Evolutionary conservation across 1,284 basidiomycete species (phyloP).

Genomic region (Thecaphora thlaspeos): DNA sequence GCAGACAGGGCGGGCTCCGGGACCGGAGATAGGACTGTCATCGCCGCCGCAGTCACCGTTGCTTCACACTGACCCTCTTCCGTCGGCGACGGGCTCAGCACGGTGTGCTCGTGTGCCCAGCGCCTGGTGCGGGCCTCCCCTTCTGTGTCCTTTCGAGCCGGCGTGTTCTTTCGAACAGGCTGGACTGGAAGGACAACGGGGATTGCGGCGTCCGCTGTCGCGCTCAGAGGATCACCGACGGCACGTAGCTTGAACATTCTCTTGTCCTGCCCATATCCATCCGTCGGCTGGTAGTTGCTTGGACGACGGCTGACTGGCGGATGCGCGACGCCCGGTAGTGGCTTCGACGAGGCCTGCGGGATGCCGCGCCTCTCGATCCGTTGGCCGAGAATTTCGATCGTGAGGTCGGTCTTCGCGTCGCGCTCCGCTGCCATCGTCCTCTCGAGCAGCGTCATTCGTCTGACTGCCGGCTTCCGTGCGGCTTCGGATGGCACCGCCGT

Average conservation of each 20-base stretch:
- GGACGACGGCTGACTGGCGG: too few species aligned
- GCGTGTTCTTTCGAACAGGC: too few species aligned
- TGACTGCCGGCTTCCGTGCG: too few species aligned
- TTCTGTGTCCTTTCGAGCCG: neutral
- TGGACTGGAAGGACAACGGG: neutral
- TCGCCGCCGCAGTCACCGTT: too few species aligned
- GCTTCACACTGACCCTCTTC: too few species aligned
- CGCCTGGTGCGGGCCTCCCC: neutral
- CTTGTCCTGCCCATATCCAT: neutral
- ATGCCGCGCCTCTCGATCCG: neutral
- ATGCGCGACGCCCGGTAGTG: too few species aligned
- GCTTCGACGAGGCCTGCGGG: too few species aligned
- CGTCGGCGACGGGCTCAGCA: too few species aligned
- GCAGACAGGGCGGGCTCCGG: too few species aligned
- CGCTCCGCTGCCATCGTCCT: conserved; percentile 4
- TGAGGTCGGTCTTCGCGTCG: neutral
- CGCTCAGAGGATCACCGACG: neutral
- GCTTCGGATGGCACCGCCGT: neutral
- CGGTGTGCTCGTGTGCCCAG: neutral
- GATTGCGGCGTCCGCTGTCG: neutral
- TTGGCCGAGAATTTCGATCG: conserved; percentile 2
- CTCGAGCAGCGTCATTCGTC: conserved; percentile 1
- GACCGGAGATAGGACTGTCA: too few species aligned
- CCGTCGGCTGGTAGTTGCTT: too few species aligned
- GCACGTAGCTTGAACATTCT: neutral